Evolutionary conservation across 2,329 filamentous ascomycete genomes (phyloP), one percentile per base, ranked within the genome.

Genomic region (Diaporthe vaccinii): DNA sequence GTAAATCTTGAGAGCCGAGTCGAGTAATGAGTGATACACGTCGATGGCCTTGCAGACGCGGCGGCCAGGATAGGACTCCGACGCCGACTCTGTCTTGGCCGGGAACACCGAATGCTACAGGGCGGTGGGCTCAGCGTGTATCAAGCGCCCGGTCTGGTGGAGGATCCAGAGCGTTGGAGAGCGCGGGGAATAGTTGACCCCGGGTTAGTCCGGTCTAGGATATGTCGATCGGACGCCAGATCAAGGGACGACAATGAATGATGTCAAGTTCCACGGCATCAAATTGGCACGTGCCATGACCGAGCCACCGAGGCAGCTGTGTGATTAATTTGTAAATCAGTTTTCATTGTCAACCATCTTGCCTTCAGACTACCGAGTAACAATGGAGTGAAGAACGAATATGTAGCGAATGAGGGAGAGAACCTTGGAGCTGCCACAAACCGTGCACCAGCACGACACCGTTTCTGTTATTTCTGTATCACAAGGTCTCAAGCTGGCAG

Each of bases 131-230:
- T 36, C 62, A 68, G 39, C 28, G 51, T 41, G 71, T 53, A 15
- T 28, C 34, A n/a, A 58, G 53, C 25, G 36, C 34, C 7, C 34
- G 34, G 25, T 14, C 36, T 39, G 44, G 28, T 41, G 22, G 51
- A 25, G 22, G 20, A 39, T 39, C 36, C 36, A 39, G 36, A 14
- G n/a, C 9, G 14, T 72, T 55, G 57, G 70, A 53, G 57, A 55
- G 22, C 22, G 28, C 73, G 73, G 73, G 73, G 9, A 72, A 75
- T 75, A 65, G 73, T 75, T 75, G 7, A 72, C 67, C 73, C 73
- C 25, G 28, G 46, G 44, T 75, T 75, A 53, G 14, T 55, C 73
- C 73, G 49, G 17, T 12, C 34, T 31, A 22, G 62, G 7, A 53
- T 10, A 25, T 17, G 7, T 39, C 22, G 1, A 39, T 68, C 65